phyloP scores from a whole-genome alignment of 2,329 filamentous ascomycete genomes.

The Alternaria incomplexa region DNA sequence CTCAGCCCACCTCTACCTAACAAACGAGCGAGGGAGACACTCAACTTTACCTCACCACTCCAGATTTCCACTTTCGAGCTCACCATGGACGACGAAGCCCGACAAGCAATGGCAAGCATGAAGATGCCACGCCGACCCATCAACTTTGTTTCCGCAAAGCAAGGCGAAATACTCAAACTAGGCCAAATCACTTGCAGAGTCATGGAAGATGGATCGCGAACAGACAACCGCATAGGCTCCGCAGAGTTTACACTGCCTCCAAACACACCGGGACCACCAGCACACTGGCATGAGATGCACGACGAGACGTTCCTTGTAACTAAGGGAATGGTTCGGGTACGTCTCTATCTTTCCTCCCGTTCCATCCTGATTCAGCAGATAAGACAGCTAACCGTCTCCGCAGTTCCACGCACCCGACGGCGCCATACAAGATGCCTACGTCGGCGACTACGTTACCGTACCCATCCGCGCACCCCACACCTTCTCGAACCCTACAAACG shows the following conservation, averaged over 20 bases:
- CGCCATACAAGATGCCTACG: conserved; percentile 55
- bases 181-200: conserved; percentile 59
- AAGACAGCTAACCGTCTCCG: rapidly evolving
- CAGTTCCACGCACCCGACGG: conserved; percentile 58
- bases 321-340: conserved; percentile 51
- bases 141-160: conserved; percentile 56
- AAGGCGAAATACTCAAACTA: conserved; percentile 57
- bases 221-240: conserved; percentile 57
- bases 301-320: conserved; percentile 65
- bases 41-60: background rate
- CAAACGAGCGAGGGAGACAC: background rate
- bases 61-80: background rate
- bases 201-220: conserved; percentile 59
- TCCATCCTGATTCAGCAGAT: background rate
- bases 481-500: conserved; percentile 62
- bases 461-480: conserved; percentile 62
- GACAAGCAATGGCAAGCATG: conserved; percentile 41
- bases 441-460: conserved; percentile 62
- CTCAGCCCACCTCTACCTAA: background rate
- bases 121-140: conserved; percentile 53
- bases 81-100: conserved; percentile 46
- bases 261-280: conserved; percentile 55
- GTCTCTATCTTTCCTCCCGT: background rate
- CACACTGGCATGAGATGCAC: conserved; percentile 63
- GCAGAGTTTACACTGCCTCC: conserved; percentile 59